Evolutionary conservation across 148 eudicot species (phyloP), one percentile per base, ranked within the genome.

Genomic region (Talinum fruticosum): DNA sequence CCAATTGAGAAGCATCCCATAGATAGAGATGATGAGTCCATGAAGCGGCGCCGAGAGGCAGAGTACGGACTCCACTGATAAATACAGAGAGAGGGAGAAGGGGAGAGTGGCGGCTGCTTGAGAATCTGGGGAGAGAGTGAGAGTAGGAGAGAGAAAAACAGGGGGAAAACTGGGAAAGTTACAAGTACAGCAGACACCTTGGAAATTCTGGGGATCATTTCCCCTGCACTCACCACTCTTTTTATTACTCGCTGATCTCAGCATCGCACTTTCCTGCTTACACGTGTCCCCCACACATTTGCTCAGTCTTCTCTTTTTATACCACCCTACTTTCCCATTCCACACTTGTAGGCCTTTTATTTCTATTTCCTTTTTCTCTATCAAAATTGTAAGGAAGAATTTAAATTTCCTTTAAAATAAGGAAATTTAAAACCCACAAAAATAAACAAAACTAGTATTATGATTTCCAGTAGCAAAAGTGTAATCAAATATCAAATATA

Each of bases 21-120:
- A 41, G n/a, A n/a, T n/a, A n/a, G n/a, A 41, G 8, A 6, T 8
- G 47, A 10, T 41, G 47, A 41, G 47, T 6, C 12, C 12, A 12
- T 12, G 8, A 41, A 41, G 47, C 47, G 47, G 47, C 47, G 32
- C 44, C 34, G 4, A 36, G 41, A 33, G 71, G 36, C 45, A 34
- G 71, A 68, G 44, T n/a, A n/a, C n/a, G n/a, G n/a, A n/a, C n/a
- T n/a, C n/a, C n/a, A n/a, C n/a, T n/a, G n/a, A n/a, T n/a, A 68
- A 26, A 36, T 44, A 51, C 10, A 21, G 71, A 68, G 45, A 2
- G 71, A 12, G 29, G 23, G 45, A 68, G 44, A 68, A n/a, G 10
- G 45, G 41, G 36, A 75, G 34, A 47, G 47, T 38, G 44, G 41
- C 64, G 74, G 74, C 74, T 16, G 75, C 28, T 72, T 72, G 75